Evolutionary conservation across 2,329 filamentous ascomycete genomes (phyloP), one percentile per base, ranked within the genome.

Genomic region (Myriosclerotinia scirpicola): DNA sequence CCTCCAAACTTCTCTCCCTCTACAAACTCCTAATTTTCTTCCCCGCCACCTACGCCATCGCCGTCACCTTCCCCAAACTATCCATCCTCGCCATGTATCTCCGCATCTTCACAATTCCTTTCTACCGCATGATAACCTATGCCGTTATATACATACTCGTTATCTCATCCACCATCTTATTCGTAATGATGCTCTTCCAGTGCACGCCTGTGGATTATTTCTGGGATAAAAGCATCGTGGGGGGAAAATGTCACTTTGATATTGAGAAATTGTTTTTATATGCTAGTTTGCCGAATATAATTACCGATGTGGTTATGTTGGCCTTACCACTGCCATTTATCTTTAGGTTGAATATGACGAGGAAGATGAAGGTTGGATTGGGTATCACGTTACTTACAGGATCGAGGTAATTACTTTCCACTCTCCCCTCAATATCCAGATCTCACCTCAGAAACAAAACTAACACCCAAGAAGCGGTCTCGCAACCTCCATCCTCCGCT

Each of bases 271-370:
- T 3, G 80, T 82, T 60, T 77, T 82, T 59, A 79, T 78, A n/a
- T 81, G 81, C 70, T 52, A 77, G 77, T 5, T 75, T 81, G 0
- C 79, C 79, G 5, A 80, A 79, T 60, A 78, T 80, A 59, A 53
- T 77, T n/a, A 78, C 76, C 9, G 78, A 80, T 66, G 64, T 78
- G 1, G 73, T 74, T 54, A 80, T 80, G 64, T 67, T 80, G 54
- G 68, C 67, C 12, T 60, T 78, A 66, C 76, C 75, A 12, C 66
- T 78, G 34, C 69, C 68, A 7, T 72, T 77, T 63, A 74, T 78
- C 14, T 78, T 73, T 73, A 71, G 67, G 40, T 68, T 78, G 50
- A 73, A 76, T 40, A 73, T 72, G 3, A 75, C 66, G 11, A n/a
- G 68, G 12, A 56, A 65, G 34, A 30, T 65, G 54, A 65, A 65